phyloP scores from a whole-genome alignment of 2,329 filamentous ascomycete genomes.

The Scedosporium minutisporum region DNA sequence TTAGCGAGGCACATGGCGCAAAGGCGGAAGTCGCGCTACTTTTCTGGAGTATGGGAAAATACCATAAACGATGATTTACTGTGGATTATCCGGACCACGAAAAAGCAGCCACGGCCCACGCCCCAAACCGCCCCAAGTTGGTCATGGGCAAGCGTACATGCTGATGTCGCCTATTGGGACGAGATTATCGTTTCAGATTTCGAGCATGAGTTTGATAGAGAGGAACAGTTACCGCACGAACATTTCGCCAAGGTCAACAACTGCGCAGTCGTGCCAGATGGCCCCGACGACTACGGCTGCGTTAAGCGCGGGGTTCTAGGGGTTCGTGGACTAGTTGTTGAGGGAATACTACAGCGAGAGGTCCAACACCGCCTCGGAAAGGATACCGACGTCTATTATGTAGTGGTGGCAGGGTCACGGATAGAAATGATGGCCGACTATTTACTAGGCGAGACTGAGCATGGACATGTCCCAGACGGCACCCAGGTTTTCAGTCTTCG shows the following conservation, averaged over 20 bases:
- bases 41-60: conserved; percentile 10
- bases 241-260: background rate
- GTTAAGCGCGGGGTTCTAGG: background rate
- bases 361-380: background rate
- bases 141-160: conserved; percentile 11
- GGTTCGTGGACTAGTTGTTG: background rate
- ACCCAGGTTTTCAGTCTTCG: background rate
- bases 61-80: conserved; percentile 9
- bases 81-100: conserved; percentile 4
- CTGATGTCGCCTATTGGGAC: conserved; percentile 5
- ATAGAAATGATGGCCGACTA: background rate
- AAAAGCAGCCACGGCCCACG: background rate
- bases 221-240: background rate
- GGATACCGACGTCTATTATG: background rate
- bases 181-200: conserved; percentile 2
- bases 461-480: background rate
- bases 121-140: conserved; percentile 5
- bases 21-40: conserved; percentile 3
- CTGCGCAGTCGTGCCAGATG: background rate
- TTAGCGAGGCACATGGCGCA: conserved; percentile 8
- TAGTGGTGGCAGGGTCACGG: background rate
- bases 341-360: background rate
- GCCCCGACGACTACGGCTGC: background rate
- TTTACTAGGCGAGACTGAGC: background rate
- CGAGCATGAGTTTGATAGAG: background rate